Conservation (phyloP, 257 asterid species). For the Avicennia marina region DNA sequence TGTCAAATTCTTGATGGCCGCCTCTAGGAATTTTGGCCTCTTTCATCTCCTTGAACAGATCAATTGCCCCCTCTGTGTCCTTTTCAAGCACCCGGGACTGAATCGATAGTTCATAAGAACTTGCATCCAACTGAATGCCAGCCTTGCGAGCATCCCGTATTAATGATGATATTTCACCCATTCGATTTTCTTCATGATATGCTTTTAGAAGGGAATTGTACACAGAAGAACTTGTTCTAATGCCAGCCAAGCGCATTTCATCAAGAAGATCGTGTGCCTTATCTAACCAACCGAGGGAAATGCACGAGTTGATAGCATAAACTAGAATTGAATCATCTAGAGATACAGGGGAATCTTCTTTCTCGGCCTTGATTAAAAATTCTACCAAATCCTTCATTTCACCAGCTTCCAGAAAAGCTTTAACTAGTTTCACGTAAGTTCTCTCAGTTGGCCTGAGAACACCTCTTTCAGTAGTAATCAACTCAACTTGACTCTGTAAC, state of each 20-base stretch:
- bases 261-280: slow-evolving; percentile 90
- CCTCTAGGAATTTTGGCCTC: slow-evolving; percentile 59
- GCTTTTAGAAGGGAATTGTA: slow-evolving; percentile 77
- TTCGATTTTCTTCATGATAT: slow-evolving; percentile 52
- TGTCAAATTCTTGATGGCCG: slow-evolving; percentile 38
- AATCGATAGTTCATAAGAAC: slow-evolving; percentile 59
- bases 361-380: slow-evolving; percentile 60
- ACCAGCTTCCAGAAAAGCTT: slow-evolving; percentile 69
- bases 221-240: slow-evolving; percentile 60
- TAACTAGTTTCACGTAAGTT: slow-evolving; percentile 65
- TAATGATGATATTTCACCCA: slow-evolving; percentile 55
- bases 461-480: slow-evolving; percentile 76
- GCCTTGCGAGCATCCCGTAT: slow-evolving; percentile 83
- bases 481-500: slow-evolving; percentile 61
- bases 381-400: slow-evolving; percentile 67
- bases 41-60: slow-evolving; percentile 85
- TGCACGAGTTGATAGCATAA: slow-evolving; percentile 68
- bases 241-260: slow-evolving; percentile 86
- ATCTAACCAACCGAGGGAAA: slow-evolving; percentile 77
- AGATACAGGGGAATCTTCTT: slow-evolving; percentile 66
- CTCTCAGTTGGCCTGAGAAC: slow-evolving; percentile 83
- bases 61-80: slow-evolving; percentile 70
- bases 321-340: slow-evolving; percentile 57
- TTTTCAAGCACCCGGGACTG: slow-evolving; percentile 60
- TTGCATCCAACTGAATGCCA: slow-evolving; percentile 75